A percentile compares a stretch with the other conserved stretches of the same genome.
Evolutionary conservation across 108 stramenopile species (phyloP).

Genomic region (Nitzschia palea): DNA sequence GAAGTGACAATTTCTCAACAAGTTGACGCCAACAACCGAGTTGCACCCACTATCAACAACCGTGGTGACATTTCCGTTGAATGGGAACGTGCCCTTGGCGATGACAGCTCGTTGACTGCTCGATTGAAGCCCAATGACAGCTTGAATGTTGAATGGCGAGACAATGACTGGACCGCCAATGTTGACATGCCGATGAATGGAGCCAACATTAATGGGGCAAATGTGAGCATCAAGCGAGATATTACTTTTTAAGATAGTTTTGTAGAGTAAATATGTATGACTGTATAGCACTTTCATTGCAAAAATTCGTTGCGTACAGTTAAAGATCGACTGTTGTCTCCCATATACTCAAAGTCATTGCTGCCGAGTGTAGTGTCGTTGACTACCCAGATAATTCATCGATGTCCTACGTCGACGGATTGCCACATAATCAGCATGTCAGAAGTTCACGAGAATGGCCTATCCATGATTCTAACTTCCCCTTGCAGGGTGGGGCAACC

Average conservation of each 20-base stretch:
- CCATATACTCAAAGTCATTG: too few species aligned
- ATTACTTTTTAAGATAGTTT: conserved; percentile 60
- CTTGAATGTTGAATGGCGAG: conserved; percentile 83
- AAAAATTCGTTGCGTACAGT: too few species aligned
- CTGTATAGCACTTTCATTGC: too few species aligned
- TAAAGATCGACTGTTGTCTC: too few species aligned
- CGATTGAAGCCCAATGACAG: conserved; percentile 79
- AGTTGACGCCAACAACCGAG: conserved; percentile 65
- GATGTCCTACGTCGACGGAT: too few species aligned
- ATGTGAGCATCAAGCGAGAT: conserved; percentile 82
- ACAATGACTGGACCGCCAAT: conserved; percentile 81
- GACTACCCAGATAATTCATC: too few species aligned
- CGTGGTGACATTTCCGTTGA: conserved; percentile 74
- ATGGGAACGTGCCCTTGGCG: conserved; percentile 77
- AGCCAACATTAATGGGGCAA: conserved; percentile 64
- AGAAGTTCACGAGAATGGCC: too few species aligned
- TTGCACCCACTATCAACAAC: conserved; percentile 67
- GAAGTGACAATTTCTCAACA: conserved; percentile 74
- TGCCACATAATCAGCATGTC: too few species aligned
- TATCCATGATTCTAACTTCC: too few species aligned
- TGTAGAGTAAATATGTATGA: too few species aligned
- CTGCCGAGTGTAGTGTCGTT: too few species aligned
- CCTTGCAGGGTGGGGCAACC: too few species aligned
- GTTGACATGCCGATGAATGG: conserved; percentile 83
- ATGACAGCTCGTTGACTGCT: conserved; percentile 67